Evolutionary conservation across 495 filamentous ascomycete species (phyloP).

Genomic region (Lindgomyces ingoldianus): DNA sequence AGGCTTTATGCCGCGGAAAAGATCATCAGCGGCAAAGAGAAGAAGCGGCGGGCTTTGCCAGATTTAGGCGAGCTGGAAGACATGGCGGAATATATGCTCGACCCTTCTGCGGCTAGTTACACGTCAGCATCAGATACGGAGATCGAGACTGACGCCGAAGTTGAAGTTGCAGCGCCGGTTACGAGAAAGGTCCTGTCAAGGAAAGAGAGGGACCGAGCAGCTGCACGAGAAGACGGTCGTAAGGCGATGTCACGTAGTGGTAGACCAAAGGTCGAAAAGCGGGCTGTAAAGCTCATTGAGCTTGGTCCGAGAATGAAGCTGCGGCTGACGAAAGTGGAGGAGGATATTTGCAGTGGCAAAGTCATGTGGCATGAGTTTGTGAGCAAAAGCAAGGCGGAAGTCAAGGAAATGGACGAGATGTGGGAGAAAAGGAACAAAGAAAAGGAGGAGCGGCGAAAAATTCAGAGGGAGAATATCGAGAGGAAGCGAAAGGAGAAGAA

Average conservation of each 20-base stretch:
- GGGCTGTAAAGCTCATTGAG: slow-evolving; percentile 87
- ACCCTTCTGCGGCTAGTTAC: slow-evolving; percentile 78
- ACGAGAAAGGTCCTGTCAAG: slow-evolving; percentile 71
- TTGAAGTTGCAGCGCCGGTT: slow-evolving; percentile 78
- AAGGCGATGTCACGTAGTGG: slow-evolving; percentile 40
- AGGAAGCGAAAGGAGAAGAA: slow-evolving; percentile 66
- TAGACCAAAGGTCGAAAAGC: slow-evolving; percentile 65
- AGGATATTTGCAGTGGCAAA: slow-evolving; percentile 85
- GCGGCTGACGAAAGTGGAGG: slow-evolving; percentile 92
- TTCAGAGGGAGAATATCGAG: slow-evolving; percentile 85
- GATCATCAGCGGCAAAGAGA: slow-evolving; percentile 59
- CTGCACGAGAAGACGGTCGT: slow-evolving; percentile 34
- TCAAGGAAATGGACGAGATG: slow-evolving; percentile 71
- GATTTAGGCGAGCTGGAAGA: slow-evolving; percentile 89
- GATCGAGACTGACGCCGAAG: slow-evolving; percentile 89
- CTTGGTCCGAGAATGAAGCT: slow-evolving; percentile 87
- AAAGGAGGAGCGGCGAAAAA: slow-evolving; percentile 76
- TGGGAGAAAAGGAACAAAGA: slow-evolving; percentile 78
- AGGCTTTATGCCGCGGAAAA: slow-evolving; percentile 88
- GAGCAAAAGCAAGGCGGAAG: slow-evolving; percentile 75
- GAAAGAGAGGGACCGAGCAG: slow-evolving; percentile 49
- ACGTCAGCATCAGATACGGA: slow-evolving; percentile 91
- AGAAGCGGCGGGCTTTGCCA: slow-evolving; percentile 68
- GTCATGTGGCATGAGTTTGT: slow-evolving; percentile 98
- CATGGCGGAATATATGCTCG: slow-evolving; percentile 92